Evolutionary conservation across 805 yeast species (phyloP).

Genomic region (Teunomyces kruisii): DNA sequence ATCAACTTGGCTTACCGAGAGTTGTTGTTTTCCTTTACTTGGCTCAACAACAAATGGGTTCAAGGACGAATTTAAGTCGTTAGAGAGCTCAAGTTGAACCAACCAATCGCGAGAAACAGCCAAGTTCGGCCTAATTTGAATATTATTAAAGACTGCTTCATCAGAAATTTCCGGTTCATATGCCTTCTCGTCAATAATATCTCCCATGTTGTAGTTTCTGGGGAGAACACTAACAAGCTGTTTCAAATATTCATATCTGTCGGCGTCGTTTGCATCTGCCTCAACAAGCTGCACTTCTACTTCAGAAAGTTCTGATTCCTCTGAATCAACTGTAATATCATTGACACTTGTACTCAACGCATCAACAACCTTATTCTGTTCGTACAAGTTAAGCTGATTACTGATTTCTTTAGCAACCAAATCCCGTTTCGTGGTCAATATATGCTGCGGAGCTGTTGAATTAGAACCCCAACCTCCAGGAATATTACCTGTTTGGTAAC

Average conservation of each 20-base stretch:
- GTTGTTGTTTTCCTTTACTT: slow-evolving; percentile 10
- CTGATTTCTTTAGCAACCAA: slow-evolving; percentile 32
- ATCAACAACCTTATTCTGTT: slow-evolving; percentile 19
- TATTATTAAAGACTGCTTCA: slow-evolving; percentile 32
- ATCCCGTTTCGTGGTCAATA: slow-evolving; percentile 28
- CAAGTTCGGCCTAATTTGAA: slow-evolving; percentile 45
- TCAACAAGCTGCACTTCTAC: slow-evolving; percentile 12
- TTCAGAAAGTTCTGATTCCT: slow-evolving; percentile 13
- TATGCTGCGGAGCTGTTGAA: slow-evolving; percentile 13
- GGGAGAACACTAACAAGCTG: slow-evolving; percentile 35
- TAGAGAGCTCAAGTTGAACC: slow-evolving; percentile 56
- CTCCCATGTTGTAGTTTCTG: slow-evolving; percentile 26
- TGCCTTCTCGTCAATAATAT: slow-evolving; percentile 58
- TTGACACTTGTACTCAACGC: slow-evolving; percentile 27
- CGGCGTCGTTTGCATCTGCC: slow-evolving; percentile 9
- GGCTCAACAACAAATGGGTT: slow-evolving; percentile 24
- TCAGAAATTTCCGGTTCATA: slow-evolving; percentile 64
- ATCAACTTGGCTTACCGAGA: slow-evolving; percentile 42
- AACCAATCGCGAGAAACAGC: slow-evolving; percentile 63
- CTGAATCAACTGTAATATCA: slow-evolving; percentile 33
- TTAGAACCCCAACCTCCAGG: slow-evolving; percentile 40
- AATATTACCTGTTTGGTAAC: slow-evolving; percentile 26
- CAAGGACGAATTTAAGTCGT: slow-evolving; percentile 44
- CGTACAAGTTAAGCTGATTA: slow-evolving; percentile 21
- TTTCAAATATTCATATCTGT: slow-evolving; percentile 25